These are phyloP conservation scores for Psilocybe cubensis DNA, from an alignment of 768 basidiomycete species.

Conservation along the genomic window DNA sequence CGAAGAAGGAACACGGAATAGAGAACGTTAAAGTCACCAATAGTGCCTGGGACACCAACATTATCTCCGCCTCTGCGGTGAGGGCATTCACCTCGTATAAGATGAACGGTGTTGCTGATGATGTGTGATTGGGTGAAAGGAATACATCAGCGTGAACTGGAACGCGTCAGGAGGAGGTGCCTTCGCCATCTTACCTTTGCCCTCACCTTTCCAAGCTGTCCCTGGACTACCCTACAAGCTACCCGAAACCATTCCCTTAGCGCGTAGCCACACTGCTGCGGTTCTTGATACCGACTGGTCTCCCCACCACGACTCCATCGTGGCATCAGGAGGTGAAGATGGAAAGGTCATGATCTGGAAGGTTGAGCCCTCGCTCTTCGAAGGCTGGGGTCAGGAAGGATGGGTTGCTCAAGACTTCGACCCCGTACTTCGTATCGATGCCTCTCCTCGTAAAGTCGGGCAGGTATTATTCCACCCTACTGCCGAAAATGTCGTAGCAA, in stretches of 20 bases:
- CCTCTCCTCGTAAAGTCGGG: constrained; percentile 86
- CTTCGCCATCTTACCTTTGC: constrained; percentile 90
- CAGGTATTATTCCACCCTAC: constrained; percentile 95
- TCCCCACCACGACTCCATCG: constrained; percentile 88
- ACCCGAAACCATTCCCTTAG: constrained; percentile 91
- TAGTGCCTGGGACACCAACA: constrained; percentile 96
- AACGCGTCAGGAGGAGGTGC: constrained; percentile 91
- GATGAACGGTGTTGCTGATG: not conserved
- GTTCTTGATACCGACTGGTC: constrained; percentile 98
- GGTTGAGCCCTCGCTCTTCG: constrained; percentile 67
- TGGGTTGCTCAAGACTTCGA: constrained; percentile 87
- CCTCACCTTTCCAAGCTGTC: constrained; percentile 64
- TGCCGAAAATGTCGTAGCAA: constrained; percentile 84
- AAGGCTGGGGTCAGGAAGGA: constrained; percentile 82
- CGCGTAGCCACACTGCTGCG: constrained; percentile 81
- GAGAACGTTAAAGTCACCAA: constrained; percentile 88
- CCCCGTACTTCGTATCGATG: constrained; percentile 81
- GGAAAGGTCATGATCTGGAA: constrained; percentile 94
- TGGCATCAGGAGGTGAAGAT: constrained; percentile 93
- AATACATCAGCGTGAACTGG: constrained; percentile 95
- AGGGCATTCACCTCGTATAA: constrained; percentile 27
- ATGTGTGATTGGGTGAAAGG: constrained; percentile 35
- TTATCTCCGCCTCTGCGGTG: constrained; percentile 84
- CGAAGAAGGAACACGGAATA: constrained; percentile 81
- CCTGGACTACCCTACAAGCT: constrained; percentile 73